These are phyloP conservation scores for Vitellaria paradoxa DNA, from an alignment of 179 eudicot species.

Conservation along the genomic window DNA sequence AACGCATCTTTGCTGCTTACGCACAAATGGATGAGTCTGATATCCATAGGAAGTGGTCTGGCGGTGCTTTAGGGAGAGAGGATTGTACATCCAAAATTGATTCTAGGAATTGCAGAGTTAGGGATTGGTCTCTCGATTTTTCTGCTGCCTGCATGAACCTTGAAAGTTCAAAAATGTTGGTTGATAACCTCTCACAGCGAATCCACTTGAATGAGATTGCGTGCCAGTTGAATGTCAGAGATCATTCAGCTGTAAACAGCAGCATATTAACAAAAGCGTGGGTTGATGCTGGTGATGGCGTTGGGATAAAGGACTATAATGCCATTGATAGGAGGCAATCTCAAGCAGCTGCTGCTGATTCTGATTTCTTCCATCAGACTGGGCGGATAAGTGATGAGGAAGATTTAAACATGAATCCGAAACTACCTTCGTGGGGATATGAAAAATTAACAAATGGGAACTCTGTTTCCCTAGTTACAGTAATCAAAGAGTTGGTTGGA, in stretches of 20 bases:
- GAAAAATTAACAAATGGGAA: conserved; percentile 58
- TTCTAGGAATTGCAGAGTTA: conserved; percentile 93
- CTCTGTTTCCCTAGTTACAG: conserved; percentile 76
- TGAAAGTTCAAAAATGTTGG: conserved; percentile 61
- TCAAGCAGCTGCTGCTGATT: conserved; percentile 93
- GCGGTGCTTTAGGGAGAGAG: conserved; percentile 66
- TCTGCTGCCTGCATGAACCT: conserved; percentile 79
- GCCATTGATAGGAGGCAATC: conserved; percentile 99
- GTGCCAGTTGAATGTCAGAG: conserved; percentile 58
- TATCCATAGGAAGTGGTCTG: conserved; percentile 60
- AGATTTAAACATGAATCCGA: conserved; percentile 69
- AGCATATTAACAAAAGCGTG: conserved; percentile 89
- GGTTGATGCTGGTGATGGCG: conserved; percentile 86
- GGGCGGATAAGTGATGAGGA: conserved; percentile 69
- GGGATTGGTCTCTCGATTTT: conserved; percentile 97
- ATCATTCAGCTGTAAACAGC: conserved; percentile 79
- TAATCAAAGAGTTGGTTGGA: conserved; percentile 60
- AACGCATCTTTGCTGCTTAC: conserved; percentile 55
- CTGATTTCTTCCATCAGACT: conserved; percentile 66
- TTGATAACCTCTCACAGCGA: conserved; percentile 67
- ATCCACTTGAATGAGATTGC: conserved; percentile 80
- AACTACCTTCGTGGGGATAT: conserved; percentile 37
- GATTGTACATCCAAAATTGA: conserved; percentile 89
- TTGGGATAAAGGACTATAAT: conserved; percentile 75
- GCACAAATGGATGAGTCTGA: conserved; percentile 75